phyloP scores from a whole-genome alignment of 768 basidiomycete genomes.

The Psilocybe sp. region DNA sequence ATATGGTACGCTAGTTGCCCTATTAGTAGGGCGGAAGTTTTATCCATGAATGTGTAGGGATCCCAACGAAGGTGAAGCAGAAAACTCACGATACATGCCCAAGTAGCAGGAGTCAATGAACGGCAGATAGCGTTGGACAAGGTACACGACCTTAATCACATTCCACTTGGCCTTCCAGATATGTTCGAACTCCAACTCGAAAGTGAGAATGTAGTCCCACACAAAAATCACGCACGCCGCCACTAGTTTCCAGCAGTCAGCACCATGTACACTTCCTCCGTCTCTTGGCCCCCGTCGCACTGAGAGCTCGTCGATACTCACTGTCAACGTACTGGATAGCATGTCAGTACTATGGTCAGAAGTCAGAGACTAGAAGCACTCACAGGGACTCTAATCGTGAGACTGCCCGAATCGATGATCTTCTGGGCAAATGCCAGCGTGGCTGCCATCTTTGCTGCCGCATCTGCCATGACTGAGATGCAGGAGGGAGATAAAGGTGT shows the following conservation, averaged over 20 bases:
- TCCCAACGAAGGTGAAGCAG: background rate
- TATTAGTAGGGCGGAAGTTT: background rate
- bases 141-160: constrained; percentile 6
- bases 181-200: constrained; percentile 11
- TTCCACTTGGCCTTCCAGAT: constrained; percentile 12
- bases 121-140: constrained; percentile 13
- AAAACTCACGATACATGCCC: constrained; percentile 8
- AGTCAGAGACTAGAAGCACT: too few species aligned
- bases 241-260: background rate
- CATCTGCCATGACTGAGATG: too few species aligned
- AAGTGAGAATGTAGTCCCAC: constrained; percentile 11
- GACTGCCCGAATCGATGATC: too few species aligned
- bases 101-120: constrained; percentile 9
- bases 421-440: too few species aligned
- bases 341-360: too few species aligned
- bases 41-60: background rate
- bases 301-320: too few species aligned
- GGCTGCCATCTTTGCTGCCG: too few species aligned
- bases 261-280: too few species aligned
- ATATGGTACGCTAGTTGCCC: constrained; percentile 5
- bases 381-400: too few species aligned
- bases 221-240: constrained; percentile 5
- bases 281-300: too few species aligned
- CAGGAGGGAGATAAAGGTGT: too few species aligned
- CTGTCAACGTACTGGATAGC: too few species aligned